These are phyloP conservation scores for Malus orientalis DNA, from an alignment of 306 rosid genomes.

Conservation along the genomic window DNA sequence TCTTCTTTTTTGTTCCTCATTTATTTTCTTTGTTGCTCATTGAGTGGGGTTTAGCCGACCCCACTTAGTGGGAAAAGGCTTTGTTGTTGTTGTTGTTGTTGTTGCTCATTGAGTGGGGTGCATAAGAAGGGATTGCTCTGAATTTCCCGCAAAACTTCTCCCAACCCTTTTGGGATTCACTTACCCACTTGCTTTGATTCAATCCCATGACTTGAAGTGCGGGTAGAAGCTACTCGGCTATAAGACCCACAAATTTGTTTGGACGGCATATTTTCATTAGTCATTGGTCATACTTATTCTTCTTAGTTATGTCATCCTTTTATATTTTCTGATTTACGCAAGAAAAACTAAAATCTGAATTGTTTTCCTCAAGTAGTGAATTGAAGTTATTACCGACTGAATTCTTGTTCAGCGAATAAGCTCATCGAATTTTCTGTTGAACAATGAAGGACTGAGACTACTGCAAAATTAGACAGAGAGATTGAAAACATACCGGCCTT, in stretches of 20 bases:
- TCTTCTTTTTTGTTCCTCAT: not conserved
- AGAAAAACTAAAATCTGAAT: not conserved
- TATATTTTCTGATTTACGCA: not conserved
- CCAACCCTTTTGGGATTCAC: not conserved
- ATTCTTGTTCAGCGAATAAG: not conserved
- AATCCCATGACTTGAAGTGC: not conserved
- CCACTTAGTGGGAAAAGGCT: too few species aligned
- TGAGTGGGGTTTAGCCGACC: not conserved
- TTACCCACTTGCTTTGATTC: not conserved
- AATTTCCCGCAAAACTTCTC: not conserved
- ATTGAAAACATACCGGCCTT: constrained; percentile 64
- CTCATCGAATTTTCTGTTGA: not conserved
- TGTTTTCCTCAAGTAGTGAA: not conserved
- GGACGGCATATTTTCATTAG: not conserved
- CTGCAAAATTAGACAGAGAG: not conserved
- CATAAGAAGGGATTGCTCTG: not conserved
- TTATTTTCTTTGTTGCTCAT: not conserved
- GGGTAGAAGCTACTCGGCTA: not conserved
- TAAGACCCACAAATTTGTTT: not conserved
- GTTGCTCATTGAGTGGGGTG: not conserved
- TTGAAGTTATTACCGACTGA: not conserved
- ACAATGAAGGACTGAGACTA: not conserved
- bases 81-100: too few species aligned
- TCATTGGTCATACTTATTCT: not conserved
- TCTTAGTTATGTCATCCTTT: not conserved